These are phyloP conservation scores for Calonectria pteridis DNA, from an alignment of 2,329 filamentous ascomycete species.

Conservation along the genomic window DNA sequence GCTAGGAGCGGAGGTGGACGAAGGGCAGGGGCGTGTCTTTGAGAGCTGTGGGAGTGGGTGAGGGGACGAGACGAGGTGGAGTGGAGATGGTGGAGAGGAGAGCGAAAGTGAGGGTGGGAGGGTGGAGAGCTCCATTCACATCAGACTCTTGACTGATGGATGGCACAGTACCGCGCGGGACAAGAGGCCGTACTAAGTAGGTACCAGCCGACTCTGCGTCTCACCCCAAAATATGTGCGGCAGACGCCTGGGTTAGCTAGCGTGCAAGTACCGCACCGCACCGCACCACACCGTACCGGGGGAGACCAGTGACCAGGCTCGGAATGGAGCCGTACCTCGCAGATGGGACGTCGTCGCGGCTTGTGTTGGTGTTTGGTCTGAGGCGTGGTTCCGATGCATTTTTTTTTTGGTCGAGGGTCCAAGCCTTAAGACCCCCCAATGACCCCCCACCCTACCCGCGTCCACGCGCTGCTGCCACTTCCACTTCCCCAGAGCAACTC, in stretches of 20 bases:
- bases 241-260: conserved; percentile 5
- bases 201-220: conserved; percentile 5
- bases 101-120: conserved; percentile 30
- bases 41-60: conserved; percentile 18
- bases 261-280: conserved; percentile 16
- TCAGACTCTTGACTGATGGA: conserved; percentile 8
- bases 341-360: conserved; percentile 26
- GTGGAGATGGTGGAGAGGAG: conserved; percentile 26
- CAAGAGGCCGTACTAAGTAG: not conserved
- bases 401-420: conserved; percentile 22
- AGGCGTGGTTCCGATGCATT: not conserved
- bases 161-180: conserved; percentile 12
- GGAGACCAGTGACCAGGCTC: conserved; percentile 6
- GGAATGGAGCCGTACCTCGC: conserved; percentile 22
- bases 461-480: conserved; percentile 27
- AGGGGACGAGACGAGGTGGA: conserved; percentile 11
- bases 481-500: conserved; percentile 33
- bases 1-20: conserved; percentile 33
- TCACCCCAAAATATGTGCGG: conserved; percentile 9
- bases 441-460: conserved; percentile 36
- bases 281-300: not conserved
- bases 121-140: conserved; percentile 31
- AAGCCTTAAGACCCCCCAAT: conserved; percentile 30
- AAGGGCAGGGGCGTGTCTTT: conserved; percentile 13
- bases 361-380: conserved; percentile 13